A percentile compares a stretch with the other conserved stretches of the same genome.
Evolutionary conservation across 2,329 filamentous ascomycete species (phyloP).

Genomic region (Aspergillus brasiliensis): DNA sequence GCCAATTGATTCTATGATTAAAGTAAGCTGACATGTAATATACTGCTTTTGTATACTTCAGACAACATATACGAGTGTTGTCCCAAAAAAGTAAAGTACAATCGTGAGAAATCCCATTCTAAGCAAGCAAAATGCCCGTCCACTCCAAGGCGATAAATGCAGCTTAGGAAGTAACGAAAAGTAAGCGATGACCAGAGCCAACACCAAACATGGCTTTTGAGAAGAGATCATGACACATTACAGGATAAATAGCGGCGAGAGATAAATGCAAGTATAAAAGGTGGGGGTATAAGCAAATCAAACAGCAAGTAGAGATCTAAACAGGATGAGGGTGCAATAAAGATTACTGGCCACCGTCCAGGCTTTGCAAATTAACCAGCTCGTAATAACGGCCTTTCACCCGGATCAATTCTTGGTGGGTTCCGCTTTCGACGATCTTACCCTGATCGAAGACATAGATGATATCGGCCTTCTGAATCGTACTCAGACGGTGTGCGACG

Average conservation of each 20-base stretch:
- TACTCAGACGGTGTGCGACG: constrained; percentile 87
- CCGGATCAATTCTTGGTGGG: constrained; percentile 71
- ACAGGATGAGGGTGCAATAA: constrained; percentile 3
- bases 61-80: neutral
- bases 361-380: constrained; percentile 76
- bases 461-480: constrained; percentile 90
- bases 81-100: neutral
- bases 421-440: constrained; percentile 79
- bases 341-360: constrained; percentile 58
- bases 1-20: neutral
- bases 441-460: constrained; percentile 98
- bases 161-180: neutral
- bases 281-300: neutral
- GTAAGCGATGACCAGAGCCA: neutral
- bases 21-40: neutral
- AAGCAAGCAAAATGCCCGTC: constrained; percentile 1
- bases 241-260: neutral
- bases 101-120: neutral
- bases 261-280: constrained; percentile 4
- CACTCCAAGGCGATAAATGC: neutral
- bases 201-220: neutral
- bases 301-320: constrained; percentile 6
- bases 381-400: constrained; percentile 74
- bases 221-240: constrained; percentile 1
- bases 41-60: neutral